Evolutionary conservation across 805 yeast species (phyloP).

Genomic region (Yamadazyma philogaea): DNA sequence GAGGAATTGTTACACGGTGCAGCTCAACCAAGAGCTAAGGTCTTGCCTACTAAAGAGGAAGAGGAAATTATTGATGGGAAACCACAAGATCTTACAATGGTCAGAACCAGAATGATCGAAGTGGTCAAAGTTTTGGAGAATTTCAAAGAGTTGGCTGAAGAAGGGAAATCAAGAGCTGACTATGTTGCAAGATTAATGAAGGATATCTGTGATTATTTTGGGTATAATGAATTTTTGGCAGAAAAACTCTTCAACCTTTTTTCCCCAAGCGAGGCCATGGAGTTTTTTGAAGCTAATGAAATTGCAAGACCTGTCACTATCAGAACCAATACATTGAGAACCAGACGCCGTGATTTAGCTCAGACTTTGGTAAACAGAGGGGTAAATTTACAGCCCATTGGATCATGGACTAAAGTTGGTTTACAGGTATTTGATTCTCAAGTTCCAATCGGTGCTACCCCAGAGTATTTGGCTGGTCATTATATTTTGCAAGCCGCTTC

Average conservation of each 20-base stretch:
- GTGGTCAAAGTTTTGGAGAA: slow-evolving; percentile 91
- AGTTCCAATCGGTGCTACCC: slow-evolving; percentile 99
- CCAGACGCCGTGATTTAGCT: slow-evolving; percentile 94
- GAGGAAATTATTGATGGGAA: slow-evolving; percentile 46
- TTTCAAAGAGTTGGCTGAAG: slow-evolving; percentile 77
- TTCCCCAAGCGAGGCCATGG: slow-evolving; percentile 94
- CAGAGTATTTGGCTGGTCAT: slow-evolving; percentile 97
- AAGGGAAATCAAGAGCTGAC: slow-evolving; percentile 81
- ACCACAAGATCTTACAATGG: slow-evolving; percentile 73
- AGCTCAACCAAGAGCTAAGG: slow-evolving; percentile 69
- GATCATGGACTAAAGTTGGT: slow-evolving; percentile 98
- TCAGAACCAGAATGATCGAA: slow-evolving; percentile 93
- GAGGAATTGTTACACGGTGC: slow-evolving; percentile 58
- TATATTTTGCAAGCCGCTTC: slow-evolving; percentile 98
- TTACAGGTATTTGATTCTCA: slow-evolving; percentile 96
- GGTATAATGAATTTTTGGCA: slow-evolving; percentile 87
- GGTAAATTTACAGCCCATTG: slow-evolving; percentile 95
- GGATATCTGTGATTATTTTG: slow-evolving; percentile 92
- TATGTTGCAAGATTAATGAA: slow-evolving; percentile 72
- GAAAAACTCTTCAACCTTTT: slow-evolving; percentile 90
- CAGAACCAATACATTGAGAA: slow-evolving; percentile 93
- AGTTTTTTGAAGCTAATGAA: slow-evolving; percentile 97
- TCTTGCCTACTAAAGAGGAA: slow-evolving; percentile 73
- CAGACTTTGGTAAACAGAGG: slow-evolving; percentile 95
- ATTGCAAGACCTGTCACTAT: slow-evolving; percentile 94